Percentiles rank a stretch among this genome's conserved stretches.
Evolutionary conservation across 108 stramenopile genomes (phyloP).

Genomic region (Craspedostauros australis): DNA sequence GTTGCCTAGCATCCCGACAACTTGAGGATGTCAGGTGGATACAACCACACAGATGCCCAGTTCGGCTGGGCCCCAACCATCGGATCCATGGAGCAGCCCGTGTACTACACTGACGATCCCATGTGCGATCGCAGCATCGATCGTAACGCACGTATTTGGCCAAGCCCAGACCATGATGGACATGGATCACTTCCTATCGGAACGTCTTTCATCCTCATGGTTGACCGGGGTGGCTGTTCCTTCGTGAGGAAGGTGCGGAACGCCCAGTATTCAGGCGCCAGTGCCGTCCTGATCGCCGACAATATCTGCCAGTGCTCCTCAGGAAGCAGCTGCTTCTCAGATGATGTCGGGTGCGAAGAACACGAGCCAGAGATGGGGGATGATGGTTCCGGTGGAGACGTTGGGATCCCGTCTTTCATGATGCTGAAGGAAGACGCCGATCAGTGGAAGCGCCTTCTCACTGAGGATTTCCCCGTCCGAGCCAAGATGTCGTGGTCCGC

Average conservation of each 20-base stretch:
- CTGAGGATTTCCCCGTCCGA: constrained; percentile 52
- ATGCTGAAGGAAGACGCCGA: constrained; percentile 88
- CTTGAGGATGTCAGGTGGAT: no score
- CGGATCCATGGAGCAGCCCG: constrained; percentile 77
- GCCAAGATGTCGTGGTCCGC: constrained; percentile 82
- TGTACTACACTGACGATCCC: constrained; percentile 71
- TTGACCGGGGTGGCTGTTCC: constrained; percentile 90
- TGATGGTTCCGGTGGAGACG: constrained; percentile 89
- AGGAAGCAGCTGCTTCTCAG: constrained; percentile 15
- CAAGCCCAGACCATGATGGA: constrained; percentile 37
- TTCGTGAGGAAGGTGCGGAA: constrained; percentile 85
- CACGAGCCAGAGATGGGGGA: constrained; percentile 96
- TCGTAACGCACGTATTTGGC: constrained; percentile 41
- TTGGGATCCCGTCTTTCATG: constrained; percentile 84
- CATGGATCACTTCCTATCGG: constrained; percentile 60
- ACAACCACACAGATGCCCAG: constrained; percentile 86
- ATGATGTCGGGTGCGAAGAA: constrained; percentile 42
- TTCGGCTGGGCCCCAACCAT: constrained; percentile 94
- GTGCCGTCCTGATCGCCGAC: constrained; percentile 91
- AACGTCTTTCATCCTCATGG: constrained; percentile 87
- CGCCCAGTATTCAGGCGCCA: constrained; percentile 88
- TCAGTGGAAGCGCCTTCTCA: constrained; percentile 55
- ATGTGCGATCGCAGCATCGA: constrained; percentile 60
- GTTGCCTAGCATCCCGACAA: no score
- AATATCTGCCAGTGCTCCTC: constrained; percentile 74